Conservation (phyloP, 176 grass and related monocot species). For the Avena atlantica region DNA sequence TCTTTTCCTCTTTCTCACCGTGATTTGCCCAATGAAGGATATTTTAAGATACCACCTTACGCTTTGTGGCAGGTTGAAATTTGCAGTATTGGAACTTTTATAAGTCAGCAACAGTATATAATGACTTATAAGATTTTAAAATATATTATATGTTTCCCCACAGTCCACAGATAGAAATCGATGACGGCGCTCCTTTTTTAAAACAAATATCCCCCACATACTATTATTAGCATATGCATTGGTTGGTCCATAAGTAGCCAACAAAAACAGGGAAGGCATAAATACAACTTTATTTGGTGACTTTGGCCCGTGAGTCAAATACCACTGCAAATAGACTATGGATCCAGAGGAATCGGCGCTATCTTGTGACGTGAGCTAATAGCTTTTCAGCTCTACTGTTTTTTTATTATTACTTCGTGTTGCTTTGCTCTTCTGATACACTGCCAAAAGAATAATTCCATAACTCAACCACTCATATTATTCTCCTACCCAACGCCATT, state of each 20-base stretch:
- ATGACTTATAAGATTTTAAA: not conserved
- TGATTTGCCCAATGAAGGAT: not conserved
- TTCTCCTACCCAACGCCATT: not conserved
- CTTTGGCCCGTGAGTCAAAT: conserved; percentile 10
- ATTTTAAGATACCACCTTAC: not conserved
- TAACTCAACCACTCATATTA: conserved; percentile 1
- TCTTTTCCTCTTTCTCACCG: not conserved
- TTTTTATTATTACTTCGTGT: not conserved
- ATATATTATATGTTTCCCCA: not conserved
- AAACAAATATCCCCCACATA: not conserved
- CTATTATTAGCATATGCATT: conserved; percentile 3
- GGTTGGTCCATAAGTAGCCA: not conserved
- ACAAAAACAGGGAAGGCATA: not conserved
- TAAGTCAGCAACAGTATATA: not conserved
- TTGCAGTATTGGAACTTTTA: not conserved
- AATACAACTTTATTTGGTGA: not conserved
- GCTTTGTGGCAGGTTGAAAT: not conserved
- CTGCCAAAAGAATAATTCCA: not conserved
- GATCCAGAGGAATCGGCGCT: conserved; percentile 1
- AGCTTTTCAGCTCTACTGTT: not conserved
- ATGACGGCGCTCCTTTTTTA: too few species aligned
- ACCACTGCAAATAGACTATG: not conserved
- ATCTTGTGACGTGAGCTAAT: not conserved
- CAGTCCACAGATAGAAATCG: not conserved
- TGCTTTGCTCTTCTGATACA: not conserved